Base-by-base conservation (phyloP, 2,329 filamentous ascomycete species). In the Pseudogymnoascus sp. region DNA sequence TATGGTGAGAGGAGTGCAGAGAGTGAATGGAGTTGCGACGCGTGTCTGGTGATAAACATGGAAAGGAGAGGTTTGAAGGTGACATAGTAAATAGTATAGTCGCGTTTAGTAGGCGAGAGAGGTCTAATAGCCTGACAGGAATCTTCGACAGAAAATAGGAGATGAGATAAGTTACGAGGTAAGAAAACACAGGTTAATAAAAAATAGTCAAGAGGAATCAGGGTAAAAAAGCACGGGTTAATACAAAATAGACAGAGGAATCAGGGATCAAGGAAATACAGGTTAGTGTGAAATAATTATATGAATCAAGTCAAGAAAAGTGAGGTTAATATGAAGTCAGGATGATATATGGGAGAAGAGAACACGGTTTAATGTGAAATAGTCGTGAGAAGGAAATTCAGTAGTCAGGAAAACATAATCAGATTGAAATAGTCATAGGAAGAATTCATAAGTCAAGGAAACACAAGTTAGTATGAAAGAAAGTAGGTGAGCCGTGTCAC, bases 61-160 rank as follows among this genome's bases (percentile, higher is more conserved):
- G 25, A 53, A 30, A 36, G 18, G 37, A 15, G 63, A 59, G 5
- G 60, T 57, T 43, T 22, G 59, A 39, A 18, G 28, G 33, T 28
- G 22, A 50, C 4, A 15, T 15, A 47, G 7, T 22, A 50, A 1
- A 47, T 14, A 30, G 8, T 50, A 15, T 7, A 50, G 22, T 11
- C 1, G 3, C 4, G 22, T 15, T 50, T 30, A 4, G 41, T 50
- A 15, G 41, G 41, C 41, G 14, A 50, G 14, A 50, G 14, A 30
- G 11, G 6, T 15, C 30, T 28, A 8, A 50, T 15, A 28, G 22
- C 14, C 12, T 6, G 22, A 5, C 6, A 2, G 14, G 22, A 11
- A 15, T 30, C 7, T 28, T 28, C 14, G 8, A 50, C 8, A 22
- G 38, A 30, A 28, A 15, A 50, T 28, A 30, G 41, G 22, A n/a